Evolutionary conservation across 2,329 filamentous ascomycete genomes (phyloP).

Genomic region (Talaromyces sp.): DNA sequence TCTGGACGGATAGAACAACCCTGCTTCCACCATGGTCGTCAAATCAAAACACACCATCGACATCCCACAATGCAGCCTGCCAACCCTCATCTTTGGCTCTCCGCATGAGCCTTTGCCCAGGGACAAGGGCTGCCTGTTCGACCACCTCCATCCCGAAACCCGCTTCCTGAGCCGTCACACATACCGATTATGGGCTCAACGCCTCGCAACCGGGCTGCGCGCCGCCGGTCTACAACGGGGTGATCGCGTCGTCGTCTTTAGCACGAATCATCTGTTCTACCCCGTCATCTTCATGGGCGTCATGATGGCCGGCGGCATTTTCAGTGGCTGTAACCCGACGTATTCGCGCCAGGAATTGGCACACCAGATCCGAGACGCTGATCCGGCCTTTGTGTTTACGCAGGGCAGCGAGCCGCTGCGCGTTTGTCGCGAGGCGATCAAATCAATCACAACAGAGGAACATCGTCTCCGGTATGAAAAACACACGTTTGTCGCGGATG

Average conservation of each 20-base stretch:
- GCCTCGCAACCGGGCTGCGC: constrained; percentile 64
- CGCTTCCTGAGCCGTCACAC: constrained; percentile 60
- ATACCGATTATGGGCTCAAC: constrained; percentile 67
- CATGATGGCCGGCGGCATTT: constrained; percentile 73
- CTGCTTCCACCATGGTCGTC: constrained; percentile 42
- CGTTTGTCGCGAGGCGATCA: constrained; percentile 18
- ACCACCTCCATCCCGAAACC: constrained; percentile 62
- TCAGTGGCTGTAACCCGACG: constrained; percentile 69
- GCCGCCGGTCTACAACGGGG: constrained; percentile 61
- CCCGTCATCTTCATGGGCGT: constrained; percentile 67
- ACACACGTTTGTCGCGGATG: constrained; percentile 5
- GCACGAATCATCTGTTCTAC: constrained; percentile 69
- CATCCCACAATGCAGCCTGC: constrained; percentile 36
- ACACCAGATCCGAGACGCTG: constrained; percentile 69
- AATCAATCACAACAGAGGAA: neutral
- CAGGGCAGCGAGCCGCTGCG: constrained; percentile 9
- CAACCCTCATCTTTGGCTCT: constrained; percentile 47
- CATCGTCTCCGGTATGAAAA: neutral
- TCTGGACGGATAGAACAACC: neutral
- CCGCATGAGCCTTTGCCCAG: constrained; percentile 44
- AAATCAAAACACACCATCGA: constrained; percentile 47
- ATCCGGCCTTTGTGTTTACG: constrained; percentile 59
- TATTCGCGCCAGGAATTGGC: constrained; percentile 68
- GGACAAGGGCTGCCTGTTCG: constrained; percentile 51
- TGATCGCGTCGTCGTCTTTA: constrained; percentile 70